These are phyloP conservation scores for Magnolia kwangsiensis DNA, from an alignment of 164 flowering plant genomes.

Conservation along the genomic window DNA sequence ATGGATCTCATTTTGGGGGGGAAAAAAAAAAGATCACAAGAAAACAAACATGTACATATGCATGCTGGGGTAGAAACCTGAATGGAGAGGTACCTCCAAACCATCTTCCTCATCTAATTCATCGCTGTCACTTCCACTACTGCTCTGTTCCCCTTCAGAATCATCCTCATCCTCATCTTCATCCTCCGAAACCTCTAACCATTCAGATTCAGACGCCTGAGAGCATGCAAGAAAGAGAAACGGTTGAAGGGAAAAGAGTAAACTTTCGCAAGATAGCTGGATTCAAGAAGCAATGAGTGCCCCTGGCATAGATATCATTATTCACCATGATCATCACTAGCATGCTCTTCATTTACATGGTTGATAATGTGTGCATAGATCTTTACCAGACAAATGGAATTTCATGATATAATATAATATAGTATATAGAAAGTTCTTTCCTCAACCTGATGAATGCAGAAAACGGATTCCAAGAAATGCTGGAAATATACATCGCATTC, in stretches of 20 bases:
- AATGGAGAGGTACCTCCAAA: constrained; percentile 38
- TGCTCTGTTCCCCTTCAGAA: constrained; percentile 42
- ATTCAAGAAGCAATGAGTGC: background rate
- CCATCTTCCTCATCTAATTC: constrained; percentile 61
- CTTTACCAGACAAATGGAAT: background rate
- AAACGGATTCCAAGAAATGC: background rate
- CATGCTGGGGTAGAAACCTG: background rate
- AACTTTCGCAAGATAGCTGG: background rate
- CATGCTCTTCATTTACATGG: background rate
- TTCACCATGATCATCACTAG: background rate
- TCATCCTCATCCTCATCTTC: constrained; percentile 88
- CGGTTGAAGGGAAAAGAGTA: background rate
- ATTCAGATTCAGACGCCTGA: constrained; percentile 91
- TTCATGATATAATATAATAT: too few relatives aligned
- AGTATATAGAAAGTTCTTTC: background rate
- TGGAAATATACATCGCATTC: background rate
- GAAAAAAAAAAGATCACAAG: too few relatives aligned
- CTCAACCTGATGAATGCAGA: background rate
- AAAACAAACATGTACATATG: background rate
- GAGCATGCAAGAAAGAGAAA: constrained; percentile 27
- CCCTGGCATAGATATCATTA: background rate
- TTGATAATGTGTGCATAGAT: background rate
- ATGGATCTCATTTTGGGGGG: too few relatives aligned
- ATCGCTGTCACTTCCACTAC: constrained; percentile 42
- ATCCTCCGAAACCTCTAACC: constrained; percentile 85